A percentile compares a stretch with the other conserved stretches of the same genome.
These are phyloP conservation scores for Xylaria telfairii DNA, from an alignment of 495 filamentous ascomycete genomes.

Conservation along the genomic window DNA sequence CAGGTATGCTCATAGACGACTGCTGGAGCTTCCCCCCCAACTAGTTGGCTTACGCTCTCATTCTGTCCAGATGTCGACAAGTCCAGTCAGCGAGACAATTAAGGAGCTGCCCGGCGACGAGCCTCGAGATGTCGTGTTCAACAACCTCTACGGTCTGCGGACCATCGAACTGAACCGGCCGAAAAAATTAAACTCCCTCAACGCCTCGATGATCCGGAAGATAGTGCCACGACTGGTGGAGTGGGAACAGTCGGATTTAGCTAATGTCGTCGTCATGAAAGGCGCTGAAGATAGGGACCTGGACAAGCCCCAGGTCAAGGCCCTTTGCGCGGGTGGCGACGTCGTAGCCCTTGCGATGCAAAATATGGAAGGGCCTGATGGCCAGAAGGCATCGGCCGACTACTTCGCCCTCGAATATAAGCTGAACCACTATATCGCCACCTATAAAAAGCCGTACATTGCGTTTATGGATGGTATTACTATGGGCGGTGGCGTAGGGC, in stretches of 20 bases:
- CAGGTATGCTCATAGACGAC: slow-evolving; percentile 44
- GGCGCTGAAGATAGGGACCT: slow-evolving; percentile 82
- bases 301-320: too few relatives aligned
- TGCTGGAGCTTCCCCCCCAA: neutral
- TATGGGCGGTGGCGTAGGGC: slow-evolving; percentile 96
- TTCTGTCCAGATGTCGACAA: slow-evolving; percentile 62
- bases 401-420: slow-evolving; percentile 94
- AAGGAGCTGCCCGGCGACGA: slow-evolving; percentile 71
- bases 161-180: slow-evolving; percentile 95
- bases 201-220: slow-evolving; percentile 92
- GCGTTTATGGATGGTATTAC: slow-evolving; percentile 98
- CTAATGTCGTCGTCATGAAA: slow-evolving; percentile 91
- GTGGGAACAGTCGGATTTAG: slow-evolving; percentile 92
- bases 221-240: slow-evolving; percentile 86
- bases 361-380: slow-evolving; percentile 71
- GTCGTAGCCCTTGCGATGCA: slow-evolving; percentile 75
- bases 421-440: slow-evolving; percentile 94
- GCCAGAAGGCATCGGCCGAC: slow-evolving; percentile 70
- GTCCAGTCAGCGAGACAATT: slow-evolving; percentile 36
- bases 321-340: slow-evolving; percentile 94
- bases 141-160: slow-evolving; percentile 83
- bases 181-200: slow-evolving; percentile 85
- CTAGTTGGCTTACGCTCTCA: neutral
- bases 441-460: slow-evolving; percentile 89
- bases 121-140: slow-evolving; percentile 90